A percentile compares a stretch with the other conserved stretches of the same genome.
These are phyloP conservation scores for Diplotaxis tenuifolia DNA, from an alignment of 345 rosid species.

Conservation along the genomic window DNA sequence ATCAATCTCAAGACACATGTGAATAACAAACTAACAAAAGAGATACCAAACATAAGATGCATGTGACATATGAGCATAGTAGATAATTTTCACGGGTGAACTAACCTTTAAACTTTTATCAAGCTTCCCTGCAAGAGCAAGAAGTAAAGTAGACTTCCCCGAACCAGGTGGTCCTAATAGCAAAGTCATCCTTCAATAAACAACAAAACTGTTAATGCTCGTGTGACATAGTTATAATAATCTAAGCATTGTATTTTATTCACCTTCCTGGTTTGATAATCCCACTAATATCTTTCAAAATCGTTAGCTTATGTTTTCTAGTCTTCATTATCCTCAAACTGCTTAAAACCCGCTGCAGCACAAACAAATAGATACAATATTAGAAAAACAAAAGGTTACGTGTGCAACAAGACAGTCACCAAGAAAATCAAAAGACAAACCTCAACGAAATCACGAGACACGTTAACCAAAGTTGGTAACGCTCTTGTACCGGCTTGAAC, in stretches of 20 bases:
- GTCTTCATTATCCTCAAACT: constrained; percentile 51
- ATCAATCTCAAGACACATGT: constrained; percentile 12
- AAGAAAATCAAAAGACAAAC: constrained; percentile 31
- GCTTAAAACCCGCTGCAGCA: constrained; percentile 45
- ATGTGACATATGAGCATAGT: constrained; percentile 24
- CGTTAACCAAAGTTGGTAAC: constrained; percentile 77
- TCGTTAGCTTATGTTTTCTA: constrained; percentile 42
- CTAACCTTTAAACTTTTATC: constrained; percentile 57
- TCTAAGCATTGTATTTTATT: not conserved
- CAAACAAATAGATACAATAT: not conserved
- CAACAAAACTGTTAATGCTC: constrained; percentile 2
- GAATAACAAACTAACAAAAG: constrained; percentile 1
- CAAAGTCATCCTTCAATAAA: constrained; percentile 73
- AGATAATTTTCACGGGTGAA: constrained; percentile 31
- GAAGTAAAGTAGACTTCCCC: constrained; percentile 80
- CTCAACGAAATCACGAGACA: constrained; percentile 60
- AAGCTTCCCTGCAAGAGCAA: constrained; percentile 83
- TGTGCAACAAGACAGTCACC: not conserved
- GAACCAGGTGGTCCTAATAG: constrained; percentile 95
- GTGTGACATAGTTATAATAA: not conserved
- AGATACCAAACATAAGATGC: constrained; percentile 10
- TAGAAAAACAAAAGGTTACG: not conserved
- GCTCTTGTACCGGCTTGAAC: constrained; percentile 78
- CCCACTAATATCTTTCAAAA: constrained; percentile 67
- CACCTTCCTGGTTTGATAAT: constrained; percentile 77